Conservation (phyloP, 257 asterid species). For the Gardenia jasminoides region DNA sequence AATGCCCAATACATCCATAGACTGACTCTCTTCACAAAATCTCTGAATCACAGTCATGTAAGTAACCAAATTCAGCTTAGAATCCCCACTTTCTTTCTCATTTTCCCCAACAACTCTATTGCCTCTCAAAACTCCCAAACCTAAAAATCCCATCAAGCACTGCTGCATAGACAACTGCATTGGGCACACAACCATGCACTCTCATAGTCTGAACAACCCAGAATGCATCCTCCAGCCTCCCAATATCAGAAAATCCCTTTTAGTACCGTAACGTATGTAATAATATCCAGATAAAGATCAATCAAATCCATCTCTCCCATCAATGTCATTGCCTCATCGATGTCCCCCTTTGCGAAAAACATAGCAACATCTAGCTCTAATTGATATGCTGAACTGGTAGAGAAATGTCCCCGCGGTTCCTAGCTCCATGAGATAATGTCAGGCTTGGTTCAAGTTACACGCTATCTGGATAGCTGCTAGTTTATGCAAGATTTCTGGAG, state of each 20-base stretch:
- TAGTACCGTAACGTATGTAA: conserved; percentile 46
- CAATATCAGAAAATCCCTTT: conserved; percentile 71
- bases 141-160: conserved; percentile 70
- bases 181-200: conserved; percentile 62
- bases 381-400: no score
- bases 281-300: conserved; percentile 73
- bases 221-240: conserved; percentile 65
- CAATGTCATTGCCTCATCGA: conserved; percentile 61
- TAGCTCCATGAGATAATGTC: no score
- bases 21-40: conserved; percentile 54
- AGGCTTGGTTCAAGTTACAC: no score
- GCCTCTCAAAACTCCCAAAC: conserved; percentile 63
- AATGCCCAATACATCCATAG: conserved; percentile 48
- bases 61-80: conserved; percentile 64
- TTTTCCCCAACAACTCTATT: conserved; percentile 46
- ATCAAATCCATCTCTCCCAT: conserved; percentile 67
- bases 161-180: conserved; percentile 54
- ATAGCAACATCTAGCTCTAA: no score
- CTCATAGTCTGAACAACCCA: conserved; percentile 54
- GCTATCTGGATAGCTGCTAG: no score
- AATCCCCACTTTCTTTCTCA: conserved; percentile 53
- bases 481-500: no score
- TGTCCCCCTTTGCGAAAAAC: conserved; percentile 42
- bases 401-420: no score
- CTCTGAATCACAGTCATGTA: conserved; percentile 64